These are phyloP conservation scores for Chytriomyces sp. DNA, from an alignment of 192 early-diverging fungal genomes.

Conservation along the genomic window DNA sequence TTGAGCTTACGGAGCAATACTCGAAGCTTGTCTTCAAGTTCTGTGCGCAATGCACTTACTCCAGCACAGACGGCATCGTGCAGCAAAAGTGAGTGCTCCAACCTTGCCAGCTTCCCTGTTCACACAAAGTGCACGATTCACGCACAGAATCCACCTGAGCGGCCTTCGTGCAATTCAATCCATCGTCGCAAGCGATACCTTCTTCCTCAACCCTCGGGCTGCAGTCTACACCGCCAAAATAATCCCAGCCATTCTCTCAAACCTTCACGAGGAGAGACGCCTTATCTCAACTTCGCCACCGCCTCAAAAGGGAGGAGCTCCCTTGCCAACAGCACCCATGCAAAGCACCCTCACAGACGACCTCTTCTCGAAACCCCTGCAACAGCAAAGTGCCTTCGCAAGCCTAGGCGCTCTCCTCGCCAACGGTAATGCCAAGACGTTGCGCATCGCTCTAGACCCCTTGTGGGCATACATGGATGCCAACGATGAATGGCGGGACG, in stretches of 20 bases:
- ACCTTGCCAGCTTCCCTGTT: background rate
- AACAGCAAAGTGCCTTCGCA: constrained; percentile 19
- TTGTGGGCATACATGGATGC: constrained; percentile 31
- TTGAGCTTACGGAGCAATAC: constrained; percentile 45
- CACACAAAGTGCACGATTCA: background rate
- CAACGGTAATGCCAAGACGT: constrained; percentile 3
- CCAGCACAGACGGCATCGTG: constrained; percentile 13
- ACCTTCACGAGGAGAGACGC: constrained; percentile 29
- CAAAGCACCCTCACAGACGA: constrained; percentile 36
- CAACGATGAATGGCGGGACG: background rate
- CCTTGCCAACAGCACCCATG: constrained; percentile 7
- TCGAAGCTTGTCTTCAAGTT: constrained; percentile 38
- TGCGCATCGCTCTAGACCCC: background rate
- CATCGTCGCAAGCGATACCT: constrained; percentile 35
- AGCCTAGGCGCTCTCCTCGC: constrained; percentile 14
- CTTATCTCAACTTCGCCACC: background rate
- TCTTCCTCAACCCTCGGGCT: constrained; percentile 26
- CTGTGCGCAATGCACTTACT: constrained; percentile 25
- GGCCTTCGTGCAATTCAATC: constrained; percentile 46
- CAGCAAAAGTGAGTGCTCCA: constrained; percentile 36
- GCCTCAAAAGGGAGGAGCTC: background rate
- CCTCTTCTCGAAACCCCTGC: constrained; percentile 35
- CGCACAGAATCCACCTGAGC: constrained; percentile 35
- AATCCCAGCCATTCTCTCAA: constrained; percentile 42
- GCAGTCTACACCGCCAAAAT: constrained; percentile 32